A percentile compares a stretch with the other conserved stretches of the same genome.
These are phyloP conservation scores for Lotus japonicus DNA, from an alignment of 306 rosid genomes.

Conservation along the genomic window DNA sequence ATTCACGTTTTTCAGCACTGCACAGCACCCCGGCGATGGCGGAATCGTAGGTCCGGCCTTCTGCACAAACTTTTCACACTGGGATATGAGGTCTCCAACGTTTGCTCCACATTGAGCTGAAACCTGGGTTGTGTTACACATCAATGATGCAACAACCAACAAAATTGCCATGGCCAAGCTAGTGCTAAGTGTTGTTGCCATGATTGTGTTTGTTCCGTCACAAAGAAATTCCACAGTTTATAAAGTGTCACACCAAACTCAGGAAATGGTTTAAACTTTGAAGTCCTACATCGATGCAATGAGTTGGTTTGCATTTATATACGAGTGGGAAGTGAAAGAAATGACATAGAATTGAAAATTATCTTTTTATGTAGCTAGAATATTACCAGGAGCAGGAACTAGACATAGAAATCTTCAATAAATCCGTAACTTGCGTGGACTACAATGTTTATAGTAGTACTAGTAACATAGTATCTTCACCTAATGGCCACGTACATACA, in stretches of 20 bases:
- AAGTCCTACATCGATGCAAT: no score
- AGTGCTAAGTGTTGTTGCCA: not conserved
- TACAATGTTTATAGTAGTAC: not conserved
- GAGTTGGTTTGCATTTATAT: not conserved
- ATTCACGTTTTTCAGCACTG: conserved; percentile 10
- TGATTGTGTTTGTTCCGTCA: not conserved
- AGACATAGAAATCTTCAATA: not conserved
- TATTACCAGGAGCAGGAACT: not conserved
- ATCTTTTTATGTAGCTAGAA: not conserved
- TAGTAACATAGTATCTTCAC: no score
- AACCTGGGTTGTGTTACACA: conserved; percentile 19
- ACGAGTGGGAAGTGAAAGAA: not conserved
- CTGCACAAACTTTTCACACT: conserved; percentile 24
- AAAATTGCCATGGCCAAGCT: conserved; percentile 3
- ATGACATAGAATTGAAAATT: not conserved
- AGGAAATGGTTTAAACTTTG: not conserved
- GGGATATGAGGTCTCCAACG: not conserved
- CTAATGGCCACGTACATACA: no score
- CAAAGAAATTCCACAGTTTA: no score
- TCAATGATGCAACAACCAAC: conserved; percentile 13
- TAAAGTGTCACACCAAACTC: not conserved
- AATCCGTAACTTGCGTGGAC: not conserved
- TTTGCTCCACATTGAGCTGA: conserved; percentile 30
- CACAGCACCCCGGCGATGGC: conserved; percentile 41
- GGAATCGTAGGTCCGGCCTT: conserved; percentile 24